Base-by-base conservation (phyloP, 345 rosid species). In the Trapa bicornis region DNA sequence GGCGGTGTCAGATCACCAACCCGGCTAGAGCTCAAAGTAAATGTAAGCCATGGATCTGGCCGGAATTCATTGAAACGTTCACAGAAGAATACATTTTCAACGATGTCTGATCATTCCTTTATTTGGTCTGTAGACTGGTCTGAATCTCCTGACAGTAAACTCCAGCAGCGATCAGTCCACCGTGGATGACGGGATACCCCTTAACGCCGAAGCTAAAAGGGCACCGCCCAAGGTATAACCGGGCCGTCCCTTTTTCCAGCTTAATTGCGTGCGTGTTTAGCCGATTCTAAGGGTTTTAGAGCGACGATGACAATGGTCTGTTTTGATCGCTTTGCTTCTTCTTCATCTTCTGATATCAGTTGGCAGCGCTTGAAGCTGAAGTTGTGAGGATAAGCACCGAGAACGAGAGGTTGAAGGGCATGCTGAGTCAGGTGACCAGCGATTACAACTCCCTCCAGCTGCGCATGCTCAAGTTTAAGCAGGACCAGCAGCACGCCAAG, bases 151-250 rank as follows among this genome's bases (percentile, higher is more conserved):
- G 42, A 87, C 84, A n/a, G 75, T 82, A 0, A 84, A 84, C 15
- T 71, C 87, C 0, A 83, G 84, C 47, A 85, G 89, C 39, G 93
- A 87, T 50, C 86, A 82, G 70, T 87, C 89, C 43, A 70, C 76
- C 66, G 86, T 83, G 11, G 93, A 87, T 37, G 89, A 83, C 65
- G 88, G 89, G 48, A 82, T 78, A 0, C 80, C 87, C 0, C 75
- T 80, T 0, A 78, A 75, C 74, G 65, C 70, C 70, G 94, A 82
- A 69, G 84, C 80, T 32, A 82, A 75, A 72, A 68, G 78, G 75
- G 71, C 79, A 7, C 80, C 78, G 70, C 74, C 52, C 6, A 87
- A 87, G 86, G 88, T 87, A 65, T 11, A 11, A 22, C 29, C 29
- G 29, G 29, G 29, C 29, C 11, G 12, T 45, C 11, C 11, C 43